A percentile compares a stretch with the other conserved stretches of the same genome.
Conservation (phyloP, 1,284 basidiomycete species). For the Tremellales sp. region DNA sequence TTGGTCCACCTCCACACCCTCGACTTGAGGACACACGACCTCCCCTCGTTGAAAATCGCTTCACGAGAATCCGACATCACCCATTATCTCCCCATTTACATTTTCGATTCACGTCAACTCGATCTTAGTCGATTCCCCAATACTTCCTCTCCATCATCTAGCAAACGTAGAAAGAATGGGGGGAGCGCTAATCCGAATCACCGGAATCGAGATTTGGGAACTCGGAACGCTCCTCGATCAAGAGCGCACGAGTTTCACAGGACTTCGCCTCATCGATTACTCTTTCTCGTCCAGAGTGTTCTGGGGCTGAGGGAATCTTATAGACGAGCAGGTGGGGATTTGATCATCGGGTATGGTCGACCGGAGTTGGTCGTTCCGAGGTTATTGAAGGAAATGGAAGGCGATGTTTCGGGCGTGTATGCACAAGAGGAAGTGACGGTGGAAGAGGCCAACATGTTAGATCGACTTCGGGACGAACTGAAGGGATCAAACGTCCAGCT, state of each 20-base stretch:
- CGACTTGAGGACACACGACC: conserved; percentile 53
- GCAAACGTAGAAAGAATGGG: conserved; percentile 5
- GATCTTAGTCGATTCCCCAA: conserved; percentile 51
- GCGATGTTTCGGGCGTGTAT: conserved; percentile 23
- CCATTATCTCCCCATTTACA: conserved; percentile 55
- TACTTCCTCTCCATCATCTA: conserved; percentile 3
- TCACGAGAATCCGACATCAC: conserved; percentile 35
- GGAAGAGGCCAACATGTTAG: conserved; percentile 10
- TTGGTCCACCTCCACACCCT: conserved; percentile 42
- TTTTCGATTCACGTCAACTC: conserved; percentile 54
- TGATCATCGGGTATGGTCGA: conserved; percentile 53
- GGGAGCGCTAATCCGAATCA: conserved; percentile 14
- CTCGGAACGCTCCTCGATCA: conserved; percentile 37
- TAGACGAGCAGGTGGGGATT: conserved; percentile 48
- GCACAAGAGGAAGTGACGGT: conserved; percentile 34
- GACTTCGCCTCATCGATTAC: conserved; percentile 47
- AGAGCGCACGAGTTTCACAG: conserved; percentile 53
- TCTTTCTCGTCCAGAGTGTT: conserved; percentile 53
- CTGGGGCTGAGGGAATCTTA: conserved; percentile 51
- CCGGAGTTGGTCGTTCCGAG: conserved; percentile 49
- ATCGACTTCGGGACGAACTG: conserved; percentile 11
- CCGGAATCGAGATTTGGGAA: conserved; percentile 4
- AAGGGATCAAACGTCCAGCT: conserved; percentile 14
- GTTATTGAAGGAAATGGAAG: conserved; percentile 44
- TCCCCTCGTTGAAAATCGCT: conserved; percentile 51